Evolutionary conservation across 805 yeast genomes (phyloP).

Genomic region (Vanderwaltozyma yarrowii): DNA sequence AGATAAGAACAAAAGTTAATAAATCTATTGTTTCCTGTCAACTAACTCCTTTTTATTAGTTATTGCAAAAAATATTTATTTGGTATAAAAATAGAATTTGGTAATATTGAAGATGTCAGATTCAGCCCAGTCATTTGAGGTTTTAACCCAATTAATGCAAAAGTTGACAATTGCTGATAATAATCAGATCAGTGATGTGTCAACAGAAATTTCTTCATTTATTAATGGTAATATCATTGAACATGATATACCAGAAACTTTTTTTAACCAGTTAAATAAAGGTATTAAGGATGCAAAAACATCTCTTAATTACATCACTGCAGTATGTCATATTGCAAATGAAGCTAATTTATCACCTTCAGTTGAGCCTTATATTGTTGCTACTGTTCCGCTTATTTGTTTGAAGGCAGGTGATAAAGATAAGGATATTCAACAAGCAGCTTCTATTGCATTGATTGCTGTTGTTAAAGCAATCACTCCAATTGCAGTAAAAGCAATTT

Average conservation of each 20-base stretch:
- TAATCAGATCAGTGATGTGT: slow-evolving; percentile 70
- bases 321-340: slow-evolving; percentile 77
- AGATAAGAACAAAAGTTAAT: too few species aligned
- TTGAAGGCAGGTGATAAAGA: slow-evolving; percentile 87
- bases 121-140: too few species aligned
- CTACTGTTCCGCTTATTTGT: slow-evolving; percentile 58
- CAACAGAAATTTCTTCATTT: slow-evolving; percentile 83
- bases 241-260: slow-evolving; percentile 91
- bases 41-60: too few species aligned
- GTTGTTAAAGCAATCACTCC: slow-evolving; percentile 82
- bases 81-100: too few species aligned
- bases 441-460: slow-evolving; percentile 66
- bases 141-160: too few species aligned
- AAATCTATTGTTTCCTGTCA: too few species aligned
- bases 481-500: slow-evolving; percentile 78
- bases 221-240: slow-evolving; percentile 95
- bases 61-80: too few species aligned
- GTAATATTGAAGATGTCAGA: too few species aligned
- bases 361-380: slow-evolving; percentile 92
- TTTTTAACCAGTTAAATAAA: slow-evolving; percentile 67
- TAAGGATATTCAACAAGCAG: slow-evolving; percentile 60
- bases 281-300: slow-evolving; percentile 77
- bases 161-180: too few species aligned
- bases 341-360: slow-evolving; percentile 73
- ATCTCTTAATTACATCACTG: slow-evolving; percentile 72